phyloP scores from a whole-genome alignment of 1,284 basidiomycete species.

The Pholiota adiposa region DNA sequence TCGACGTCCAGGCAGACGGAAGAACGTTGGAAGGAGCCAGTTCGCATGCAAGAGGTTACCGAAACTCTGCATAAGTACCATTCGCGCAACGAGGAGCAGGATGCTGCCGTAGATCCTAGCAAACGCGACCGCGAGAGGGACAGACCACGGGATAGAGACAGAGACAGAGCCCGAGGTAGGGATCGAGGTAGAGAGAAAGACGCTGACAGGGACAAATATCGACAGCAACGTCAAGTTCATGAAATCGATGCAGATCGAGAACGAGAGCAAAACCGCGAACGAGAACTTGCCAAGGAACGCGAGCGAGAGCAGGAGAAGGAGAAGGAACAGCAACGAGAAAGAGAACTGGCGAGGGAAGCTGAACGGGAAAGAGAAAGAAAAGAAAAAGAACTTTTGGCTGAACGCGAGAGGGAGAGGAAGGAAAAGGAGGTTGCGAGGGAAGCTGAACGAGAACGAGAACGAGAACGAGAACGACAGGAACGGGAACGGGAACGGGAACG shows the following conservation, averaged over 20 bases:
- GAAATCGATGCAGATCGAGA: constrained; percentile 19
- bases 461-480: neutral
- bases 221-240: constrained; percentile 16
- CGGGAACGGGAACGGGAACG: neutral
- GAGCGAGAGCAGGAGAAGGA: constrained; percentile 12
- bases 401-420: constrained; percentile 16
- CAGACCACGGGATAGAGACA: constrained; percentile 5
- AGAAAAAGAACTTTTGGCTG: neutral
- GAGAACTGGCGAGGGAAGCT: neutral
- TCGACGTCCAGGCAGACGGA: constrained; percentile 21
- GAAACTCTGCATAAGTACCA: constrained; percentile 18
- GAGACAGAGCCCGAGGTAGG: constrained; percentile 17
- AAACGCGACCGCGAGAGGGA: constrained; percentile 9
- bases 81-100: constrained; percentile 14
- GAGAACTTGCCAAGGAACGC: constrained; percentile 10
- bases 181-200: constrained; percentile 20
- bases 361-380: neutral
- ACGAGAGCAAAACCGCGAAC: constrained; percentile 20
- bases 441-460: neutral
- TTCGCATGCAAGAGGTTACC: constrained; percentile 6
- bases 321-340: constrained; percentile 16
- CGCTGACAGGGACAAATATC: constrained; percentile 18
- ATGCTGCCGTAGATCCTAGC: constrained; percentile 6
- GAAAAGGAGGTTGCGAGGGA: constrained; percentile 8
- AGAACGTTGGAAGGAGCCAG: constrained; percentile 17